Base-by-base conservation (phyloP, 2,329 filamentous ascomycete species). In the Aureobasidium musti region DNA sequence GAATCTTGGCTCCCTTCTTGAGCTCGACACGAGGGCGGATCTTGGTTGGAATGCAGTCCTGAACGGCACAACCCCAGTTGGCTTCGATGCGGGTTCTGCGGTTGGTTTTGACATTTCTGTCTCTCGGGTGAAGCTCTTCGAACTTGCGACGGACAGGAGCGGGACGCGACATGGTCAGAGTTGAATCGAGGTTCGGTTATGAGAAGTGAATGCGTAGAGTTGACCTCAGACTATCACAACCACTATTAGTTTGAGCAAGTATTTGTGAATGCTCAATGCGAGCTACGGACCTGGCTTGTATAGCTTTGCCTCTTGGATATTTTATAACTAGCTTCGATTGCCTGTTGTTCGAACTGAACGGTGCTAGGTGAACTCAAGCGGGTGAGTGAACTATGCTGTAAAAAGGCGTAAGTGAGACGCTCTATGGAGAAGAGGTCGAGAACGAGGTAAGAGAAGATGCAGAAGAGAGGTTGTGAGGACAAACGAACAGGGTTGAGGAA, bases 1-100 rank as follows among this genome's bases (percentile, higher is more conserved):
- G 63, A 3, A 63, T 61, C 50, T 69, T 69, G 49, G 67, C 67
- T n/a, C 68, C 68, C 49, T 67, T 68, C 33, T 67, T 69, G 60
- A 67, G 63, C 54, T 69, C 68, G 23, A 69, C 50, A 23, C 68
- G 68, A 7, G 68, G 68, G 26, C 67, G 64, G 47, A 69, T 67
- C 28, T 30, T 28, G 19, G 45, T 26, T 13, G 68, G 68, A 23
- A 69, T 63, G 41, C 64, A 67, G 8, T 60, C 59, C 35, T 67
- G 63, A 19, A 69, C 54, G 3, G 50, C 30, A 8, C 26, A 37
- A 5, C 53, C 43, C 68, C 68, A 69, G 43, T 69, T 69, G 26
- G 39, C 21, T 28, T 68, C 65, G 50, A 69, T 68, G 21, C 66
- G 65, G 14, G 45, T 39, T 50, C 57, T 69, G 59, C 67, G 66